Base-by-base conservation (phyloP, 2,329 filamentous ascomycete species). In the Fusarium tupiense region DNA sequence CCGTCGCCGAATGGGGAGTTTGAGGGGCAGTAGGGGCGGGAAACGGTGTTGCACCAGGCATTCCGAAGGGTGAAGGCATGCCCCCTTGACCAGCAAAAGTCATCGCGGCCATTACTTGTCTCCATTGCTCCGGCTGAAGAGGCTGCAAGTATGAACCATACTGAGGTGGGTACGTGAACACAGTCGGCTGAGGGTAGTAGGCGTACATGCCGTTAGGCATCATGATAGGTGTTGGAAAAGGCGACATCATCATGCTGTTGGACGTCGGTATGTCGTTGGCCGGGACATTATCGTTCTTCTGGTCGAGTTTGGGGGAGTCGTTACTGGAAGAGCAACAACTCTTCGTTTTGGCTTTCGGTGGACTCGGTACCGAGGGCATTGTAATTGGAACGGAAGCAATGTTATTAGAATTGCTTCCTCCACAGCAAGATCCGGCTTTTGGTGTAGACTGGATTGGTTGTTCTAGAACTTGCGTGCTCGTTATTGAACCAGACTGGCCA, bases 121-220 rank as follows among this genome's bases (percentile, higher is more conserved):
- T 82, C 86, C 87, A 89, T 57, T 87, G 86, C 20, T 85, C 83
- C n/a, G 86, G 87, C 69, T 89, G 86, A 16, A 90, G 82, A 9
- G 88, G 88, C 57, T 89, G 87, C 72, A 88, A 82, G 73, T 85
- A 89, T 1, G 88, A 89, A 13, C 88, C 88, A 76, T 87, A 88
- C 29, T 87, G 84, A 6, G 87, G 83, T 9, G 88, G 87, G 58
- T 89, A 89, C 14, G 86, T 86, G 71, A 87, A 89, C 22, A 88
- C 80, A 22, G 84, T 86, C 5, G 84, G 83, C 41, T 86, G 85
- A 10, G 82, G 76, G 59, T 83, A 85, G 76, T 83, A 85, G 12
- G 81, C 77, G 69, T 83, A 84, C 69, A 85, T 81, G 67, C 82
- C 81, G 59, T 83, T 82, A 3, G 81, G 78, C 76, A 86, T 80